These are phyloP conservation scores for Musa balbisiana DNA, from an alignment of 202 grass and related monocot genomes.

Conservation along the genomic window DNA sequence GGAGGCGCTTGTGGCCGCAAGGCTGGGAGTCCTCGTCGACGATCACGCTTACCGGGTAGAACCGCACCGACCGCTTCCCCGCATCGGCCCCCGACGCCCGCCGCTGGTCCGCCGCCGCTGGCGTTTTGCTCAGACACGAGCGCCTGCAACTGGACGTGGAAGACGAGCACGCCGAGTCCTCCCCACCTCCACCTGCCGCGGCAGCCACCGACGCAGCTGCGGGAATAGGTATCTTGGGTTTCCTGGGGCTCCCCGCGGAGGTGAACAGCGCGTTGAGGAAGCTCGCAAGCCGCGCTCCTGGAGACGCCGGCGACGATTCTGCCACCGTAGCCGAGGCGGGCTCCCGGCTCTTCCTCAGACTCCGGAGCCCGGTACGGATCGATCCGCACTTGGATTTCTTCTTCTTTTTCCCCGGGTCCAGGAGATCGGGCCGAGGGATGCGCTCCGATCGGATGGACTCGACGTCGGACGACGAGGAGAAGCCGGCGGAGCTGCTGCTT, in stretches of 20 bases:
- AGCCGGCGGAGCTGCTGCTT: neutral
- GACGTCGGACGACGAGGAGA: constrained; percentile 12
- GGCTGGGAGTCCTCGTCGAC: constrained; percentile 5
- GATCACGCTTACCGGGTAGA: constrained; percentile 10
- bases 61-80: constrained; percentile 31
- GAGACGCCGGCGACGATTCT: constrained; percentile 23
- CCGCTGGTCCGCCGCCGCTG: neutral
- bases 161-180: neutral
- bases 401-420: neutral
- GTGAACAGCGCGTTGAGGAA: constrained; percentile 58
- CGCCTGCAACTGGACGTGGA: constrained; percentile 1
- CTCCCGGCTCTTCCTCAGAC: constrained; percentile 28
- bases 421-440: constrained; percentile 1
- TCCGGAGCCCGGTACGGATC: constrained; percentile 34
- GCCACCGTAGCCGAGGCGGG: neutral
- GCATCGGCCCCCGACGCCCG: neutral
- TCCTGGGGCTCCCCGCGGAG: constrained; percentile 33
- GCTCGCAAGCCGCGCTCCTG: constrained; percentile 32
- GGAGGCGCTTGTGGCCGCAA: neutral
- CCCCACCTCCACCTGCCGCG: neutral
- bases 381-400: constrained; percentile 40
- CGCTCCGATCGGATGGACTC: constrained; percentile 10
- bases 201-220: neutral
- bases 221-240: constrained; percentile 32
- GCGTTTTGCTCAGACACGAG: constrained; percentile 4